Conservation (phyloP, 2,329 filamentous ascomycete species). For the Didymella lethalis region DNA sequence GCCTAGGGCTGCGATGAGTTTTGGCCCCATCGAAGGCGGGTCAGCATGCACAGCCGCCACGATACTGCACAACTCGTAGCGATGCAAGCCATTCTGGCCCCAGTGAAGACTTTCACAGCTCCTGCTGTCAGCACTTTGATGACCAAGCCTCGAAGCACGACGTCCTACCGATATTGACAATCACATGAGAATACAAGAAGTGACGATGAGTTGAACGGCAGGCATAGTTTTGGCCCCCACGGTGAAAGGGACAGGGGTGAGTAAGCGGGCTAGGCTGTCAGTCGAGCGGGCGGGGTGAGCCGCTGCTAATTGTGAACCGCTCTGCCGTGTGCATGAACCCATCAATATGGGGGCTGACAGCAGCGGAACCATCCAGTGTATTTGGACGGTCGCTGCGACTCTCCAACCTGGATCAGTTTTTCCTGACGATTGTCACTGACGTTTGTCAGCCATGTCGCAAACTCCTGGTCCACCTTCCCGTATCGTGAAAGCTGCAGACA, state of each 20-base stretch:
- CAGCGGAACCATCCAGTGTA: slow-evolving; percentile 22
- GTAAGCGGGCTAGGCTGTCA: slow-evolving; percentile 6
- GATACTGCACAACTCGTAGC: slow-evolving; percentile 1
- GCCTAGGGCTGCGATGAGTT: slow-evolving; percentile 30
- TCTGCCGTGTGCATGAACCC: slow-evolving; percentile 10
- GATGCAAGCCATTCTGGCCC: not conserved
- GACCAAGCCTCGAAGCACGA: not conserved
- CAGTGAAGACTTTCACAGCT: not conserved
- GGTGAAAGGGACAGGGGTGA: slow-evolving; percentile 3
- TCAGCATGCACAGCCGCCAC: slow-evolving; percentile 36
- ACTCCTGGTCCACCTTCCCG: slow-evolving; percentile 9
- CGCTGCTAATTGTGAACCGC: slow-evolving; percentile 19
- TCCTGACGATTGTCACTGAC: no score
- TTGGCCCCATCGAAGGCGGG: slow-evolving; percentile 16
- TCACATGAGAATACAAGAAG: not conserved
- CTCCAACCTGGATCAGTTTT: no score
- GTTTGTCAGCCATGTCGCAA: slow-evolving; percentile 22
- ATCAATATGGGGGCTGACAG: slow-evolving; percentile 41
- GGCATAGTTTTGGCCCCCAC: slow-evolving; percentile 34
- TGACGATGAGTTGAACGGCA: not conserved
- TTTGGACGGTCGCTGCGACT: slow-evolving; percentile 27
- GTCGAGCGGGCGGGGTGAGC: slow-evolving; percentile 16
- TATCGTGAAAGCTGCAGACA: slow-evolving; percentile 28
- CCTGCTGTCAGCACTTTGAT: not conserved
- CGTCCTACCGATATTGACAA: not conserved